phyloP scores from a whole-genome alignment of 2,329 filamentous ascomycete species.

The Cladosporium colombiae region DNA sequence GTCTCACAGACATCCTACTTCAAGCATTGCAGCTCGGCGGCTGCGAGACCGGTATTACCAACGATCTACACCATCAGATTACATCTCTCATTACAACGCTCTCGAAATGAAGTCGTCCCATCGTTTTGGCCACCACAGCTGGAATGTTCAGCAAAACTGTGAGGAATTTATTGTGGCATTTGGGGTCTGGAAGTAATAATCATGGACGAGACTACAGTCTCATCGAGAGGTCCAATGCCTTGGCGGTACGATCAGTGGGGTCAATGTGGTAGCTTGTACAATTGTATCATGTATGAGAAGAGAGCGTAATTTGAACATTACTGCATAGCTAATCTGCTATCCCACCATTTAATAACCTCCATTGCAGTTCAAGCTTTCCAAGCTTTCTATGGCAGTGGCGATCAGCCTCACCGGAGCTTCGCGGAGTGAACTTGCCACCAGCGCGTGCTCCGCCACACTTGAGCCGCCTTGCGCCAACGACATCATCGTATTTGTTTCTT shows the following conservation, averaged over 20 bases:
- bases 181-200: not conserved
- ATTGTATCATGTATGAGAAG: not conserved
- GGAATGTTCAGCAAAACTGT: not conserved
- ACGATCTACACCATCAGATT: not conserved
- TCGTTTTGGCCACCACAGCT: not conserved
- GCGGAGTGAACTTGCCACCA: not conserved
- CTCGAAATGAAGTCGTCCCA: not conserved
- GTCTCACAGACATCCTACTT: not conserved
- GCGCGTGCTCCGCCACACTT: constrained; percentile 11
- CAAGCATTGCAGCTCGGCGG: not conserved
- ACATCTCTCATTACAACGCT: not conserved
- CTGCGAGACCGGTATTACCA: not conserved
- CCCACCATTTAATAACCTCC: not conserved
- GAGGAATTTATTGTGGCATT: not conserved
- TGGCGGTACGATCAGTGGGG: no score
- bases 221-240: not conserved
- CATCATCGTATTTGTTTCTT: constrained; percentile 6
- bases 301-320: not conserved
- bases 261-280: not conserved
- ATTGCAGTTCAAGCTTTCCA: not conserved
- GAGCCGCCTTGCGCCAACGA: not conserved
- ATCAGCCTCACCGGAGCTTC: not conserved
- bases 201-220: not conserved
- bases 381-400: not conserved
- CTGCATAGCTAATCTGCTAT: not conserved